Evolutionary conservation across 768 basidiomycete species (phyloP), one percentile per base, ranked within the genome.

Genomic region (Thelephora aurantiotincta): DNA sequence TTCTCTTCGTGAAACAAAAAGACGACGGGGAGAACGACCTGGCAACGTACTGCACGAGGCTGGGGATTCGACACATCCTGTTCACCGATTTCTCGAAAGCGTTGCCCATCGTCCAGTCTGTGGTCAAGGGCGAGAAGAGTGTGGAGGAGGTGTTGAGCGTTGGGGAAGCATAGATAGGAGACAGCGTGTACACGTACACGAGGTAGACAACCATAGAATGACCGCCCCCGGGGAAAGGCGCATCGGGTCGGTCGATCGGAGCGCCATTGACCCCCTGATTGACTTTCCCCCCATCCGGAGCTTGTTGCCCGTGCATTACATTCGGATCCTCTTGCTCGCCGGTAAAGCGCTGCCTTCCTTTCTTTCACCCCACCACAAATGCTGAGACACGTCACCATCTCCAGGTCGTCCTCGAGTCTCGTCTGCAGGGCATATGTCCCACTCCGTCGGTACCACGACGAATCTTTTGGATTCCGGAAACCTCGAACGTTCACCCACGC

Each of bases 1-100:
- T 92, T 16, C 73, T 99, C n/a, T 97, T 98, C 59, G 91, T 93
- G 52, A 98, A 97, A 63, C 70, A 73, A 52, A 88, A 86, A 53
- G 57, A 63, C 1, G 75, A 76, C 49, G 81, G 80, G 33, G 86
- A 86, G 54, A 96, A 93, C 57, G 92, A 97, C 58, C 70, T 99
- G 11, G 78, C 81, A 48, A 70, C 71, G 12, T 94, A 89, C 64
- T 97, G 93, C 68, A 73, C 66, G 45, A 70, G 77, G 50, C 78
- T 90, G 53, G 71, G 74, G 11, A 92, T 98, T 55, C 73, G 73
- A 50, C 89, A 92, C 59, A 69, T 89, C 33, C 64, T 84, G 2
- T 96, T 97, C 61, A 57, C 64, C 34, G 74, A 89, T 58, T 93
- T 91, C 66, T 56, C 68, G 37, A 62, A 70, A 49, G 82, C 82